Evolutionary conservation across 352 stramenopile species (phyloP).

Genomic region (Globisporangium cylindrosporum): DNA sequence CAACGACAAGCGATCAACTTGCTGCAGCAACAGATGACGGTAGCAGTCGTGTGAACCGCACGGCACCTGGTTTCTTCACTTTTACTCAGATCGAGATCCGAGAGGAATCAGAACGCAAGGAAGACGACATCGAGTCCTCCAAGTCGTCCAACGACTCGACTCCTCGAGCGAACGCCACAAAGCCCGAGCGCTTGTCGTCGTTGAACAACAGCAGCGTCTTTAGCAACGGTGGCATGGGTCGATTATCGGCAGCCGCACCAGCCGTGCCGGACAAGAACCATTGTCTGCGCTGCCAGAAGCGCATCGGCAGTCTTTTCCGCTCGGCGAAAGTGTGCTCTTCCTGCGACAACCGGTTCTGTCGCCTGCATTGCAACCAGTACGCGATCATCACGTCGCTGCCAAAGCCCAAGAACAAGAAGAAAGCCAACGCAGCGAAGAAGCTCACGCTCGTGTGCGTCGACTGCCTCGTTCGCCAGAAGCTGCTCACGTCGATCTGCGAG

Average conservation of each 20-base stretch:
- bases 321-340: conserved; percentile 49
- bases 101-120: conserved; percentile 22
- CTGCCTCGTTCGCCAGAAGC: conserved; percentile 50
- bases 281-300: conserved; percentile 42
- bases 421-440: conserved; percentile 10
- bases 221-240: not conserved
- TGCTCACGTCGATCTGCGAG: conserved; percentile 35
- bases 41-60: conserved; percentile 4
- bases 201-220: conserved; percentile 1
- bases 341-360: conserved; percentile 47
- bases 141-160: conserved; percentile 15
- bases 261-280: conserved; percentile 24
- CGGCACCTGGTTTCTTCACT: conserved; percentile 37
- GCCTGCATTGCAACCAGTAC: conserved; percentile 40
- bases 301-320: conserved; percentile 36
- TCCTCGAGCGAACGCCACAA: not conserved
- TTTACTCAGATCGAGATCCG: conserved; percentile 51
- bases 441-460: conserved; percentile 35
- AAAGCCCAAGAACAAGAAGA: conserved; percentile 10
- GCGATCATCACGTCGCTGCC: conserved; percentile 24
- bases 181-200: conserved; percentile 4
- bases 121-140: conserved; percentile 12
- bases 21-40: not conserved
- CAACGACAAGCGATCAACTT: conserved; percentile 7
- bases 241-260: not conserved